These are phyloP conservation scores for Trichosporon sp. DNA, from an alignment of 1,284 basidiomycete species.

Conservation along the genomic window DNA sequence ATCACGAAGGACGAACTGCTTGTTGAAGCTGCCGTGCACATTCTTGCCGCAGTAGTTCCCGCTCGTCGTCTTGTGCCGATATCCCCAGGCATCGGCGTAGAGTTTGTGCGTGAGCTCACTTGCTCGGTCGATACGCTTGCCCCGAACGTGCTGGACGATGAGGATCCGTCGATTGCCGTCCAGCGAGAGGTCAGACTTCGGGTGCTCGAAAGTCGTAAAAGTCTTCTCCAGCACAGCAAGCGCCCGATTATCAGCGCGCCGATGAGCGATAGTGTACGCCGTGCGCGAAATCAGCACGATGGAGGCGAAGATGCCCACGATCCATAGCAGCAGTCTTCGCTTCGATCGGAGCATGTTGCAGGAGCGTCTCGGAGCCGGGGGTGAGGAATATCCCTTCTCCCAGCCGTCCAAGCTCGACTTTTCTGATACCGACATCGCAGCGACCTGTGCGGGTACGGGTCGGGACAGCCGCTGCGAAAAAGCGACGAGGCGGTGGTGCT, in stretches of 20 bases:
- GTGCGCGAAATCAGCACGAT: not conserved
- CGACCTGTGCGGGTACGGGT: too few species aligned
- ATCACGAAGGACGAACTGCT: not conserved
- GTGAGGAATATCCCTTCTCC: not conserved
- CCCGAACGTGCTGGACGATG: conserved; percentile 6
- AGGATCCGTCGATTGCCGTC: not conserved
- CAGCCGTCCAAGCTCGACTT: not conserved
- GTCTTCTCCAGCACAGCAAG: not conserved
- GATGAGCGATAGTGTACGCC: not conserved
- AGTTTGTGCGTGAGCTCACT: conserved; percentile 2
- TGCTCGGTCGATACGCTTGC: not conserved
- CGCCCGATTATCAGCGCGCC: not conserved
- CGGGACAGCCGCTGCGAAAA: too few species aligned
- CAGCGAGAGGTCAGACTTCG: not conserved
- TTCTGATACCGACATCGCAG: not conserved
- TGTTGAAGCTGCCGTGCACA: conserved; percentile 5
- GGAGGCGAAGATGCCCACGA: not conserved
- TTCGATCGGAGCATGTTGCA: not conserved
- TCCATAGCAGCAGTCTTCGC: not conserved
- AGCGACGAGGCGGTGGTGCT: not conserved
- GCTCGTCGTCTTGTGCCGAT: not conserved
- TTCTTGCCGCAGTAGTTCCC: not conserved
- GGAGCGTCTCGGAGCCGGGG: not conserved
- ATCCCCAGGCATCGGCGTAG: conserved; percentile 10
- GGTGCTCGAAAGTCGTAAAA: not conserved